phyloP scores from a whole-genome alignment of 192 early-diverging fungal genomes.

The Backusella sp. region DNA sequence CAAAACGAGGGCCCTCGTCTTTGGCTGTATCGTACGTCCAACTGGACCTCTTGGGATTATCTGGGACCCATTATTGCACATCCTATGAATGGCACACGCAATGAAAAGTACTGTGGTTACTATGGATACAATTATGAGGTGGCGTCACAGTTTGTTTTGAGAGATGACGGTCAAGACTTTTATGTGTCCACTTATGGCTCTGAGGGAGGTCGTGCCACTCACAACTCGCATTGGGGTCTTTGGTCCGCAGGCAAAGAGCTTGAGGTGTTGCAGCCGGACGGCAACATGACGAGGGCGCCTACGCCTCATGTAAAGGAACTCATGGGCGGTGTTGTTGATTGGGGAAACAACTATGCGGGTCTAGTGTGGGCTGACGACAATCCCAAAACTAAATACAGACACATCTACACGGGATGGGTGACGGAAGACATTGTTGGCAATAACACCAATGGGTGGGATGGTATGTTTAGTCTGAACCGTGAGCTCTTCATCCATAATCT shows the following conservation, averaged over 20 bases:
- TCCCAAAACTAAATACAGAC: not conserved
- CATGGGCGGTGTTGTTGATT: constrained; percentile 10
- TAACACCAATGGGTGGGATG: constrained; percentile 1
- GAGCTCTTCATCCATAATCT: constrained; percentile 5
- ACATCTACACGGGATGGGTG: constrained; percentile 5
- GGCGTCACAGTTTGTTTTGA: not conserved
- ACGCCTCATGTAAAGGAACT: not conserved
- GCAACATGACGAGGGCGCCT: not conserved
- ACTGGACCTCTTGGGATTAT: constrained; percentile 12
- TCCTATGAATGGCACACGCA: not conserved
- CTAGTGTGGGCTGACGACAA: not conserved
- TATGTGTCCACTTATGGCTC: not conserved
- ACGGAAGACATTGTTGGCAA: constrained; percentile 10
- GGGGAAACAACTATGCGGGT: constrained; percentile 9
- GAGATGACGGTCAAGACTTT: not conserved
- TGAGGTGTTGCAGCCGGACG: not conserved
- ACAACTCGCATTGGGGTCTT: constrained; percentile 6
- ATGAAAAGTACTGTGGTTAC: not conserved
- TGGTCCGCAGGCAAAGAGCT: not conserved
- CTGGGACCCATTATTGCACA: not conserved
- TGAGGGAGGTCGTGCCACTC: not conserved
- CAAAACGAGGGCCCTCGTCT: constrained; percentile 3
- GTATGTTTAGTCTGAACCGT: constrained; percentile 17
- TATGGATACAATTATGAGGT: constrained; percentile 12
- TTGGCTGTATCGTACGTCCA: constrained; percentile 7